phyloP scores from a whole-genome alignment of 1,284 basidiomycete genomes.

The Leccinum solheimii region DNA sequence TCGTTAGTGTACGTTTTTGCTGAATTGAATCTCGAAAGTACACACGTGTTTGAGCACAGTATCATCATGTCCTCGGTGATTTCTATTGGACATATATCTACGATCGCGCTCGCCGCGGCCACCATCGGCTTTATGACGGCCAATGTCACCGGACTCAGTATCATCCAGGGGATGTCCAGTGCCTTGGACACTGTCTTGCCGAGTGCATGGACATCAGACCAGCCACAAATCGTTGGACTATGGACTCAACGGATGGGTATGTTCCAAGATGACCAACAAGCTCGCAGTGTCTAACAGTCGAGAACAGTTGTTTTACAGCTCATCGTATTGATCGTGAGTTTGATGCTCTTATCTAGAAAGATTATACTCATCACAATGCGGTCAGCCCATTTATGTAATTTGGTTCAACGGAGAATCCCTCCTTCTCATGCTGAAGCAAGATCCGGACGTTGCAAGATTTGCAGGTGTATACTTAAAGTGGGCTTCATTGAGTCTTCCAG shows the following conservation, averaged over 20 bases:
- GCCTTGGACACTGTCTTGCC: conserved; percentile 90
- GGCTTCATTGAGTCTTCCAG: conserved; percentile 83
- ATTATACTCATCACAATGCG: background rate
- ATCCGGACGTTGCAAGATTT: conserved; percentile 79
- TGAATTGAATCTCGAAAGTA: conserved; percentile 42
- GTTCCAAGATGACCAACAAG: conserved; percentile 23
- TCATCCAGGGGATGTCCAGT: conserved; percentile 84
- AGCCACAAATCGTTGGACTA: conserved; percentile 83
- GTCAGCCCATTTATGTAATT: conserved; percentile 61
- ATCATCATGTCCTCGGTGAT: conserved; percentile 75
- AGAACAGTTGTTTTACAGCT: conserved; percentile 64
- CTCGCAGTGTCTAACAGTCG: conserved; percentile 1
- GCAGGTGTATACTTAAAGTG: conserved; percentile 80
- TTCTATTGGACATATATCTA: conserved; percentile 83
- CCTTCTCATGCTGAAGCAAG: conserved; percentile 80
- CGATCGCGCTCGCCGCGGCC: conserved; percentile 80
- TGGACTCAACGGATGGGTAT: conserved; percentile 88
- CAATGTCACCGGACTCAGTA: conserved; percentile 66
- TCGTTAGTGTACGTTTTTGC: background rate
- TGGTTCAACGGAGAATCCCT: conserved; percentile 86
- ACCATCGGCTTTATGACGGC: conserved; percentile 90
- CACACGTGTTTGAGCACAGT: conserved; percentile 75
- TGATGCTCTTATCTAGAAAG: background rate
- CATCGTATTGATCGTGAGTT: conserved; percentile 56
- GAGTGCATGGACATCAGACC: conserved; percentile 84